Conservation (phyloP, 2,329 filamentous ascomycete species). For the Monosporascus ibericus region DNA sequence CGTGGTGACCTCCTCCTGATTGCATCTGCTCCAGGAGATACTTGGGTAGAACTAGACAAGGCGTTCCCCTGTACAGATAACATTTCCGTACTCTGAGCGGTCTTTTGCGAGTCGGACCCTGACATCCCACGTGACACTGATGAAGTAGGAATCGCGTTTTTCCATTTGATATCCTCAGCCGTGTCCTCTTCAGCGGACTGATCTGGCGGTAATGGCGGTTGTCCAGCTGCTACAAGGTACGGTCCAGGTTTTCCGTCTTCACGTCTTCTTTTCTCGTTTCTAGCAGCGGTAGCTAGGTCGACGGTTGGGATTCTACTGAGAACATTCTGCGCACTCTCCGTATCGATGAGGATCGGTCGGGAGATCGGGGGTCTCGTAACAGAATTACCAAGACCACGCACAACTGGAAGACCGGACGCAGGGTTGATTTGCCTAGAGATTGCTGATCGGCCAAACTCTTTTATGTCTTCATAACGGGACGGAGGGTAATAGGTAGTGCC, state of each 20-base stretch:
- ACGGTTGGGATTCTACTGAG: conserved; percentile 32
- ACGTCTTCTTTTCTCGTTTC: conserved; percentile 39
- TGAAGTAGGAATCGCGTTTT: conserved; percentile 27
- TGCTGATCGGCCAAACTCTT: conserved; percentile 29
- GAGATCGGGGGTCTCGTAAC: conserved; percentile 42
- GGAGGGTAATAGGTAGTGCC: conserved; percentile 37
- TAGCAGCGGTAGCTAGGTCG: conserved; percentile 42
- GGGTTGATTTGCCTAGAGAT: conserved; percentile 32
- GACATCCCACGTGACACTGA: conserved; percentile 10
- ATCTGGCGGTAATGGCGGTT: conserved; percentile 30
- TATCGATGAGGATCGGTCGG: conserved; percentile 35
- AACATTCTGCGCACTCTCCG: conserved; percentile 17
- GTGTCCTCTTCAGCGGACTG: conserved; percentile 28
- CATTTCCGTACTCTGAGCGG: conserved; percentile 13
- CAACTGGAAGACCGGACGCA: conserved; percentile 16
- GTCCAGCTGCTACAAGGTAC: conserved; percentile 27
- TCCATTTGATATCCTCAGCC: conserved; percentile 31
- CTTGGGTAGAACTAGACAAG: conserved; percentile 39
- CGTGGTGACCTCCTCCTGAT: conserved; percentile 47
- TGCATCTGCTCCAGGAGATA: conserved; percentile 45
- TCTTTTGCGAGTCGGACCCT: conserved; percentile 20
- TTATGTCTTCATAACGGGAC: conserved; percentile 43
- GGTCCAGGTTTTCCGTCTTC: conserved; percentile 25
- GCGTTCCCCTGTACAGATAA: conserved; percentile 29
- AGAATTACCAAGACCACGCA: conserved; percentile 3